phyloP scores from a whole-genome alignment of 345 rosid genomes.

The Aurinia saxatilis region DNA sequence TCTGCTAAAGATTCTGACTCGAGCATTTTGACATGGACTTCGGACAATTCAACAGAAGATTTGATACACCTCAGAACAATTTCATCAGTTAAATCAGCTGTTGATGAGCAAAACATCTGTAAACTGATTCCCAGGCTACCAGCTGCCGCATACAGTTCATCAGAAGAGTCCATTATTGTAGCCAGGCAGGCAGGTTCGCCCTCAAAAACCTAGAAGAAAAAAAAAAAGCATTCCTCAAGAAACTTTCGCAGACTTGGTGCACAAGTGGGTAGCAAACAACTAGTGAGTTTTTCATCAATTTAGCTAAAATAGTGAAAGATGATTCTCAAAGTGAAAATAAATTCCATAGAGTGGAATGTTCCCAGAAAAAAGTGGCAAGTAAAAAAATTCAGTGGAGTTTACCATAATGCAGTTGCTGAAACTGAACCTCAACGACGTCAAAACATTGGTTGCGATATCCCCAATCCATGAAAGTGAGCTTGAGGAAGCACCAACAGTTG shows the following conservation, averaged over 20 bases:
- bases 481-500: conserved; percentile 50
- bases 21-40: conserved; percentile 51
- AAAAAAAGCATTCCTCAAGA: neutral
- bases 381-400: conserved; percentile 21
- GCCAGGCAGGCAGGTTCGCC: conserved; percentile 24
- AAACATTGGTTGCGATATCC: conserved; percentile 69
- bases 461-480: conserved; percentile 59
- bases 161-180: conserved; percentile 47
- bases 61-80: conserved; percentile 59
- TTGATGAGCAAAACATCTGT: conserved; percentile 74
- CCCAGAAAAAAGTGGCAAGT: conserved; percentile 6
- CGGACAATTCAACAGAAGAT: conserved; percentile 35
- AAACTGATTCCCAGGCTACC: conserved; percentile 83
- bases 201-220: conserved; percentile 25
- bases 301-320: neutral
- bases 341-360: neutral
- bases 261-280: neutral
- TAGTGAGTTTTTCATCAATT: neutral
- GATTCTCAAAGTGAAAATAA: neutral
- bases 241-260: neutral
- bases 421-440: conserved; percentile 69
- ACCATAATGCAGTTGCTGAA: conserved; percentile 87
- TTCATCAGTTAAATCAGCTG: conserved; percentile 68
- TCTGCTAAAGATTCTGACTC: conserved; percentile 92
- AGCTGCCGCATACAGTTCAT: conserved; percentile 87